Conservation (phyloP, 345 rosid genomes). For the Gynandropsis gynandra region DNA sequence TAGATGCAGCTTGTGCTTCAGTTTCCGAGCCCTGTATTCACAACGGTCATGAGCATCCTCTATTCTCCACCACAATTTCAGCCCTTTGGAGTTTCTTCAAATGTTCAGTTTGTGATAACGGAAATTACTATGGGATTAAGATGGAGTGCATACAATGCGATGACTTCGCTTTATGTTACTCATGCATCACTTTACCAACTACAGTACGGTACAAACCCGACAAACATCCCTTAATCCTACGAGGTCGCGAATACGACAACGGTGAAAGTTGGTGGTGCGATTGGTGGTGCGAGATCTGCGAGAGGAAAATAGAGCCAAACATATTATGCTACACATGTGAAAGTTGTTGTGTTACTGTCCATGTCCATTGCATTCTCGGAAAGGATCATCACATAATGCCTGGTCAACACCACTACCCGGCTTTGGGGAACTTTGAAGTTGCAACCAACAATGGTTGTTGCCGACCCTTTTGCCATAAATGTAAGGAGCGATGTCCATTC, state of each 20-base stretch:
- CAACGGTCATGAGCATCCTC: conserved; percentile 8
- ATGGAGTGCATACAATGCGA: conserved; percentile 15
- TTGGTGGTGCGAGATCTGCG: too few relatives aligned
- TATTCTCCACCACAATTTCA: neutral
- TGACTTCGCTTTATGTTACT: neutral
- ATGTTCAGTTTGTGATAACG: neutral
- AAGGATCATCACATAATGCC: neutral
- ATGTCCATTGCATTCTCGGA: conserved; percentile 14
- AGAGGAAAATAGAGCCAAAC: conserved; percentile 21
- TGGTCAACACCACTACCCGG: neutral
- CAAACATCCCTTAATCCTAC: conserved; percentile 4
- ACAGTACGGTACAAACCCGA: conserved; percentile 14
- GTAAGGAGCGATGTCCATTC: too few relatives aligned
- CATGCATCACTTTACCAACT: neutral
- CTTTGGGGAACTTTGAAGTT: too few relatives aligned
- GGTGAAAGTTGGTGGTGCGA: conserved; percentile 1
- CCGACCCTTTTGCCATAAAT: too few relatives aligned
- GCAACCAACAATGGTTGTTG: too few relatives aligned
- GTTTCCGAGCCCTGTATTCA: conserved; percentile 6
- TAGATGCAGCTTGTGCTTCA: neutral
- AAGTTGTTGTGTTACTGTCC: conserved; percentile 5
- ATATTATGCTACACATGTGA: conserved; percentile 12
- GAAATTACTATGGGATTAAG: neutral
- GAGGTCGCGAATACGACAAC: neutral
- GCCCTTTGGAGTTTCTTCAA: neutral